These are phyloP conservation scores for Melastoma malabathricum DNA, from an alignment of 345 rosid species.

Conservation along the genomic window DNA sequence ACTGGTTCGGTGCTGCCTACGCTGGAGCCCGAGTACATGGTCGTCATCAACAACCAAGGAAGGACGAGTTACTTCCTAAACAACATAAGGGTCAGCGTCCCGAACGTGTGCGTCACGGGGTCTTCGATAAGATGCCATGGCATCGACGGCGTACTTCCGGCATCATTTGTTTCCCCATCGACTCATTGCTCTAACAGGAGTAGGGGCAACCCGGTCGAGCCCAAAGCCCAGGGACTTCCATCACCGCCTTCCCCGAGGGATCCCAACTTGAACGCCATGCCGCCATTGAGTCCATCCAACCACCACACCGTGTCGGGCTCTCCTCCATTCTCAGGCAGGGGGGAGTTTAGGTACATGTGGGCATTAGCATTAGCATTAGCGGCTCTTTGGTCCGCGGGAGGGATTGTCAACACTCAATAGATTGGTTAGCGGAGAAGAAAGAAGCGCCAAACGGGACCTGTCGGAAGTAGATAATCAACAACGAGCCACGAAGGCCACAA, in stretches of 20 bases:
- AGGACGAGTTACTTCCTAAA: slow-evolving; percentile 37
- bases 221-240: background rate
- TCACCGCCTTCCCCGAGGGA: background rate
- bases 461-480: background rate
- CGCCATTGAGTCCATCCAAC: background rate
- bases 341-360: too few species aligned
- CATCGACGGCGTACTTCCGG: slow-evolving; percentile 35
- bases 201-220: too few species aligned
- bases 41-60: slow-evolving; percentile 38
- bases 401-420: too few species aligned
- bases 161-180: slow-evolving; percentile 3
- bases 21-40: slow-evolving; percentile 29
- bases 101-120: slow-evolving; percentile 42
- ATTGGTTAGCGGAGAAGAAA: background rate
- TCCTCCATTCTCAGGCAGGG: too few species aligned
- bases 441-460: background rate
- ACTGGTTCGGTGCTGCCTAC: slow-evolving; percentile 47
- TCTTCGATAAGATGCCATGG: slow-evolving; percentile 73
- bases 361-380: background rate
- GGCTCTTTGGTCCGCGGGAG: background rate
- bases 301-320: background rate
- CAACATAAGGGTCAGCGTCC: slow-evolving; percentile 44
- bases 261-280: background rate
- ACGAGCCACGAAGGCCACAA: too few species aligned
- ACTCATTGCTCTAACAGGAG: slow-evolving; percentile 16